Base-by-base conservation (phyloP, 371 early-diverging fungal species). In the Thermomucor indicae-seudaticae region DNA sequence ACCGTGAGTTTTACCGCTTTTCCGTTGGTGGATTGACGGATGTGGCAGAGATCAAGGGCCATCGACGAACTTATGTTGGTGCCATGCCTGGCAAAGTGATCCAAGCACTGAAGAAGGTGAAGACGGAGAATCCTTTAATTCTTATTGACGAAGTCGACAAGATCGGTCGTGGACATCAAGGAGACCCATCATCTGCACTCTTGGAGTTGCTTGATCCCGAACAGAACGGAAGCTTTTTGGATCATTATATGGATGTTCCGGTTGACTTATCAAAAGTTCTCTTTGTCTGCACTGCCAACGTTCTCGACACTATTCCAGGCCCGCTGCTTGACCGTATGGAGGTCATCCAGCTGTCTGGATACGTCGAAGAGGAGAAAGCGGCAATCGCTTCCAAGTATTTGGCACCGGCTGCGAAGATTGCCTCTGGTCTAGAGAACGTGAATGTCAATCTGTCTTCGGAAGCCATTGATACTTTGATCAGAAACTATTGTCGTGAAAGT, bases 21-120 rank as follows among this genome's bases (percentile, higher is more conserved):
- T 89, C 90, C 51, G 97, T 98, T 6, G 98, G 98, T 46, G 98
- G 98, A 5, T 65, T 98, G 58, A 89, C 90, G 0, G 98, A 98
- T 61, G 97, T 96, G 8, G 95, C 96, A 23, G 98, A 98, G 63
- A 94, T 98, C 68, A 97, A 98, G 79, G 98, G 97, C 10, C 98
- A 97, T 70, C 85, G 98, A 25, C 80, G 98, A 47, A 98, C 98
- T 3, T 98, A 98, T 64, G 96, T 98, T 16, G 98, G 98, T 43
- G 97, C 97, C 6, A 97, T 98, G 98, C 98, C 98, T n/a, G 98
- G 98, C 35, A 97, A 97, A 67, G 92, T 97, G 4, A 86, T 98
- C 30, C 97, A 97, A 69, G 97, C 98, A 1, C 70, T 98, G 40
- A 96, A 97, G 67, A 94, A 94, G 57, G 96, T 96, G 6, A 93